Base-by-base conservation (phyloP, 2,329 filamentous ascomycete species). In the Parasarocladium wereldwijsianum region DNA sequence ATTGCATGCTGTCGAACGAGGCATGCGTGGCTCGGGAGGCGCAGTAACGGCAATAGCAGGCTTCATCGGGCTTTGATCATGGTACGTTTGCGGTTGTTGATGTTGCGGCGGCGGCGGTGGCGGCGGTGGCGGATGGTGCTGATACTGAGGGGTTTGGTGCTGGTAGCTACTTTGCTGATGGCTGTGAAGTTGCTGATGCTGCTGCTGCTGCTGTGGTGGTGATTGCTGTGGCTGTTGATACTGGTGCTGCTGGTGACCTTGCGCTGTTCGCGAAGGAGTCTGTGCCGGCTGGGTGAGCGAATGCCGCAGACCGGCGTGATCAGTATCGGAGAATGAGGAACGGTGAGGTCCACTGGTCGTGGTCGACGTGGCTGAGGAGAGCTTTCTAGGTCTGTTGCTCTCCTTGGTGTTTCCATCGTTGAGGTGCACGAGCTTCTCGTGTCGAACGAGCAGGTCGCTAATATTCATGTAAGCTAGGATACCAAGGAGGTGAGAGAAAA, bases 341-440 rank as follows among this genome's bases (percentile, higher is more conserved):
- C 58, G 61, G 26, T 60, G 57, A 34, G 52, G 43, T 11, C 28
- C 28, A 24, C 13, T 24, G 8, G 28, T 30, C 34, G 48, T 45
- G 32, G 50, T 53, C 21, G 47, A 45, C 10, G 53, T 43, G 32
- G 53, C 61, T 10, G 60, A 59, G 11, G 66, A 69, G n/a, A 58
- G 47, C 42, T 66, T 71, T 37, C 66, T 57, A 16, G 57, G 56
- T 31, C 65, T 57, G 42, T 43, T 54, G 38, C 52, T 59, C 43
- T 72, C 66, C 40, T 68, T 70, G 47, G 53, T 63, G 39, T 60
- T 62, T n/a, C n/a, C n/a, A 48, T 72, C 66, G 51, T 68, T 72
- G 45, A 71, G 60, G 46, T 75, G 70, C 42, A 72, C 68, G 40
- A 74, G 64, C 52, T 73, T 74, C 52, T 73, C 66, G 52, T 75